phyloP scores from a whole-genome alignment of 306 rosid species.

The Rubus idaeus region DNA sequence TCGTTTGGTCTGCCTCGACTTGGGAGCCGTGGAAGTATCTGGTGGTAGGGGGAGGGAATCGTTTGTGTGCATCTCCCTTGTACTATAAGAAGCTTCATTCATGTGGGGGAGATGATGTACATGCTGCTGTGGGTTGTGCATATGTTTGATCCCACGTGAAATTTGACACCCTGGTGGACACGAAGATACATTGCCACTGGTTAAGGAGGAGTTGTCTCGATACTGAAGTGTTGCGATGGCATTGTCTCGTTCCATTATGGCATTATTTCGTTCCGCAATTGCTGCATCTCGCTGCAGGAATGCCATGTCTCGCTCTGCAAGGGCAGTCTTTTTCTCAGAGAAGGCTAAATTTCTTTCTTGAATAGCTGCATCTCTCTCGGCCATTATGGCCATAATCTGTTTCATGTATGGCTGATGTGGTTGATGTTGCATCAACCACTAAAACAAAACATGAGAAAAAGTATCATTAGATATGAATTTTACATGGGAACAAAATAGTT shows the following conservation, averaged over 20 bases:
- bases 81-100: conserved; percentile 60
- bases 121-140: conserved; percentile 85
- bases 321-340: conserved; percentile 88
- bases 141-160: conserved; percentile 91
- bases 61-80: conserved; percentile 61
- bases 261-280: conserved; percentile 79
- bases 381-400: conserved; percentile 91
- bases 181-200: conserved; percentile 52
- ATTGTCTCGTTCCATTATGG: conserved; percentile 76
- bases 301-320: conserved; percentile 93
- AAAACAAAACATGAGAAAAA: background rate
- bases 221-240: conserved; percentile 86
- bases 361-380: conserved; percentile 89
- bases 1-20: conserved; percentile 67
- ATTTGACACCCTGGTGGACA: conserved; percentile 99
- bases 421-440: conserved; percentile 98
- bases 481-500: background rate
- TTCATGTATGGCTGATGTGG: conserved; percentile 96
- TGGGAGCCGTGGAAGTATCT: conserved; percentile 51
- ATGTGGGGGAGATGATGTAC: conserved; percentile 58
- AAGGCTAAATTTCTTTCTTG: conserved; percentile 90
- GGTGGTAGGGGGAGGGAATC: conserved; percentile 57
- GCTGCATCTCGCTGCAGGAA: conserved; percentile 86
- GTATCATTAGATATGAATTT: conserved; percentile 10
- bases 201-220: conserved; percentile 67